Base-by-base conservation (phyloP, 805 yeast genomes). In the Metschnikowia gruessii region DNA sequence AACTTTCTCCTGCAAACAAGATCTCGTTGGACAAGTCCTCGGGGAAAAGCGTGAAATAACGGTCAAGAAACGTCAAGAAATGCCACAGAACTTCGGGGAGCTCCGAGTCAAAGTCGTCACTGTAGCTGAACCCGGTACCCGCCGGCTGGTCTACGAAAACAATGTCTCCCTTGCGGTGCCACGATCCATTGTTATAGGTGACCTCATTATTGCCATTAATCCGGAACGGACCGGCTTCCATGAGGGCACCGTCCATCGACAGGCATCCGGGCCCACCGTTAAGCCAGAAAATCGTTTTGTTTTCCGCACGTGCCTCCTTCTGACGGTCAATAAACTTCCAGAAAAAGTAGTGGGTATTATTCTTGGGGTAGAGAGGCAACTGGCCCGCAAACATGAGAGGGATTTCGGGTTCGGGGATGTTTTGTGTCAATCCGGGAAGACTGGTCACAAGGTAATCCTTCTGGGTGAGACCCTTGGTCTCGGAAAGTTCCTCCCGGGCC, bases 221-320 rank as follows among this genome's bases (percentile, higher is more conserved):
- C 44, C 96, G 73, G 37, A 89, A 78, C 0, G 99, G 98, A 0
- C 99, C 99, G 3, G 83, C 69, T 64, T 94, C 99, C 80, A 91
- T 80, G 53, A 94, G 62, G 0, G 96, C 96, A 13, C 99, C 99
- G 66, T 94, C 99, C 94, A 92, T 82, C 0, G 97, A 90, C 1
- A 97, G 90, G 64, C 99, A 94, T 0, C 99, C 99, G 0, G 99
- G 99, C 0, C 99, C 99, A 33, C 99, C 99, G 63, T 94, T 94
- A 18, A 94, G 74, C 98, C 99, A 94, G 45, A 94, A 75, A 8
- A 85, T 75, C 18, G 86, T 73, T 51, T 74, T 75, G 53, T 74
- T 68, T 33, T 56, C 55, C 19, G 72, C 63, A 34, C 61, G 66
- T 0, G 63, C 63, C 10, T 56, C 45, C 42, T 64, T 62, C 30